A percentile compares a stretch with the other conserved stretches of the same genome.
These are phyloP conservation scores for Fomitopsis palustris DNA, from an alignment of 1,284 basidiomycete genomes.

Conservation along the genomic window DNA sequence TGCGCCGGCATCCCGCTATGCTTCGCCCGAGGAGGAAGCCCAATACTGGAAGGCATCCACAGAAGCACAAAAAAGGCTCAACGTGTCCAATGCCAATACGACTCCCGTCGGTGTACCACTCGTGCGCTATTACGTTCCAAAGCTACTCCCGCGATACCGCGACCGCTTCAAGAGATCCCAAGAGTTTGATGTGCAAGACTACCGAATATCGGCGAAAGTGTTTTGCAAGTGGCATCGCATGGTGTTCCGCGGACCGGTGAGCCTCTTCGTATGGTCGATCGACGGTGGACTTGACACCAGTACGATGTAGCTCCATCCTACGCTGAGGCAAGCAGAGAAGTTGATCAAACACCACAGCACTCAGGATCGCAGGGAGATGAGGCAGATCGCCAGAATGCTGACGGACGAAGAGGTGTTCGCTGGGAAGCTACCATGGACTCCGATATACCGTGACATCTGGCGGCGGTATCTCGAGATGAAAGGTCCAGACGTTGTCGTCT, in stretches of 20 bases:
- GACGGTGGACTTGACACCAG: background rate
- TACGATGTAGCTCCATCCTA: constrained; percentile 29
- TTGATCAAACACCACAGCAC: constrained; percentile 32
- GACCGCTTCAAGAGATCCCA: constrained; percentile 3
- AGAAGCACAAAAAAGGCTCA: constrained; percentile 1
- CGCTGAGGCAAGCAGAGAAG: constrained; percentile 24
- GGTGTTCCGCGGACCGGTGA: constrained; percentile 34
- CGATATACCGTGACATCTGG: constrained; percentile 33
- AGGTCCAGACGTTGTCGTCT: constrained; percentile 24
- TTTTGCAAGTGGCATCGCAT: constrained; percentile 42
- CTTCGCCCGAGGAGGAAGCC: constrained; percentile 11
- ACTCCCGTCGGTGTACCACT: constrained; percentile 15
- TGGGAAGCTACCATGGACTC: constrained; percentile 8
- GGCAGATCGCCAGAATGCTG: constrained; percentile 32
- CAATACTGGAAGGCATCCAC: constrained; percentile 16
- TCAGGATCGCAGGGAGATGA: constrained; percentile 36
- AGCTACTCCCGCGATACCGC: constrained; percentile 22
- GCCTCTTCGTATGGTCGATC: constrained; percentile 8
- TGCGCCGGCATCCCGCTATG: background rate
- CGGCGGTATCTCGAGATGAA: constrained; percentile 30
- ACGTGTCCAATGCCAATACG: constrained; percentile 15
- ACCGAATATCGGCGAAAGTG: constrained; percentile 24
- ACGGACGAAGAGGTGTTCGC: constrained; percentile 31
- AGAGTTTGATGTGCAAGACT: constrained; percentile 16
- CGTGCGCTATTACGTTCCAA: constrained; percentile 24